Base-by-base conservation (phyloP, 352 stramenopile species). In the Salisapilia sapeloensis region DNA sequence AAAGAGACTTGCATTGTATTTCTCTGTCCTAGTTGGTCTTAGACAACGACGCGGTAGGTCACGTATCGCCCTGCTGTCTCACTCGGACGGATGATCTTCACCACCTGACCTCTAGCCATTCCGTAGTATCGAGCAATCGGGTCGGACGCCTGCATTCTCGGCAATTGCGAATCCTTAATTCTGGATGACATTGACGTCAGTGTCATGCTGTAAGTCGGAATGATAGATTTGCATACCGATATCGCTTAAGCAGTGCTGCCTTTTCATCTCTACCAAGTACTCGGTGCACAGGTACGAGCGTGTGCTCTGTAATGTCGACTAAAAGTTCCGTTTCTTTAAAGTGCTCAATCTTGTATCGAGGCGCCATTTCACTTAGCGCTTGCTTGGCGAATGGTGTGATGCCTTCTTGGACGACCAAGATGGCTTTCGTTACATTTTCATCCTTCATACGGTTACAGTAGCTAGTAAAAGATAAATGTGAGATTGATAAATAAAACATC, bases 231-330 rank as follows among this genome's bases (percentile, higher is more conserved):
- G n/a, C n/a, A n/a, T n/a, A n/a, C n/a, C 96, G 93, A 58, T 99
- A 99, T 22, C 95, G 61, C 58, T 97, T 96, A 12, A 99, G 66
- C 22, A 99, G 66, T 48, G 96, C 92, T 21, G 79, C 65, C 60
- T 99, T 99, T 63, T 99, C 90, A 37, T 96, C 87, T 26, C 72
- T 62, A n/a, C 51, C 84, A 1, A 99, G 72, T 34, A 99, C 91
- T 56, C 93, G 81, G 77, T 99, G 96, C 46, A 98, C 89, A 6
- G 96, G 96, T 43, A 98, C 94, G 24, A 99, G 72, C 47, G 94
- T 96, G 74, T 99, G 96, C 50, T 99, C 89, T 23, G 96, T 99
- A 55, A 99, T 99, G 60, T 99, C 95, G 22, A 99, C 92, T 38
- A 99, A 80, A 29, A 99, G 60, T 52, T 99, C 96, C 13, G 87